Evolutionary conservation across 306 rosid species (phyloP), one percentile per base, ranked within the genome.

Genomic region (Parietaria judaica): DNA sequence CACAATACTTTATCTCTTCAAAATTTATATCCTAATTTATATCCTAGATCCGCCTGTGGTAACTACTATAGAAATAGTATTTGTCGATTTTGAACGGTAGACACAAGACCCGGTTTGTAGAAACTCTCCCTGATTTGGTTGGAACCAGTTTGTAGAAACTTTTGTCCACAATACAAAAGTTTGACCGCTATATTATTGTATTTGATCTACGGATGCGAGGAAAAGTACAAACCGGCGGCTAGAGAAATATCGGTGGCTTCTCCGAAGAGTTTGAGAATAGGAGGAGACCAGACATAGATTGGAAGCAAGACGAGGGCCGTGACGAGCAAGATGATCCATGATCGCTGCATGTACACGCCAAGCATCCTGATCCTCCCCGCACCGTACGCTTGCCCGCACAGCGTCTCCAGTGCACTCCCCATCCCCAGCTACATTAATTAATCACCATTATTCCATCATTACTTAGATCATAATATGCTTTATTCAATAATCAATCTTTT

Each of bases 391-490:
- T 87, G 92, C 54, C 95, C 92, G 57, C 89, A 84, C 3, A 87
- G 71, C 7, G 91, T 84, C 81, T 87, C 95, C 86, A 87, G 44
- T 36, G 95, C 95, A 78, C 95, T 82, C 6, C 95, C 95, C 95
- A 87, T 87, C 8, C 95, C 95, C 83, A 82, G 66, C 95, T 87
- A 56, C 8, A 7, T 7, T 23, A 23, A 23, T 23, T 23, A 23
- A 12, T 41, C 31, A 58, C 41, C 66, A 9, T 36, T 46, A 7
- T 46, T 46, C 50, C 8, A 46, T 46, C 13, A 8, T 13, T 13
- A 46, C 50, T 23, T 23, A 23, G 31, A 23, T n/a, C n/a, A n/a
- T 0, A 23, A 23, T 23, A 23, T 23, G 31, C 31, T 23, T 23
- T 23, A 23, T 23, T 23, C 31, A 23, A 23, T 23, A 23, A 23